phyloP scores from a whole-genome alignment of 805 yeast species.

The Lipomyces yamadae region DNA sequence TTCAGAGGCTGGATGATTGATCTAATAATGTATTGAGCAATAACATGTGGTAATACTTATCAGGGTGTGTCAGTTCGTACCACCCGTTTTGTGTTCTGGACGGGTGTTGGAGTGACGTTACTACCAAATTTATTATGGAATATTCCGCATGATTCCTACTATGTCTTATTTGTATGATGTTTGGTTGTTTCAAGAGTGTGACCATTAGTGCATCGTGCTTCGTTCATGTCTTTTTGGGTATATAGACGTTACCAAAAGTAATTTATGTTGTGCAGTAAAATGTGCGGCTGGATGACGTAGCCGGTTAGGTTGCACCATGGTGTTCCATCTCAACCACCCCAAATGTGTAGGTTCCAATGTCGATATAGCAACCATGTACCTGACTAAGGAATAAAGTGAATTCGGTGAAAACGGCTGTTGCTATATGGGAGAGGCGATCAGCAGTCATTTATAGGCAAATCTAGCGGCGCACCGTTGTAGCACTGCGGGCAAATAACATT shows the following conservation, averaged over 20 bases:
- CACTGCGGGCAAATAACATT: neutral
- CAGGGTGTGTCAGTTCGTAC: too few species aligned
- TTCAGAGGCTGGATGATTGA: conserved; percentile 21
- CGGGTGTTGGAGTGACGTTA: neutral
- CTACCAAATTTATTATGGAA: neutral
- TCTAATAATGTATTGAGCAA: neutral
- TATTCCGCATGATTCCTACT: neutral
- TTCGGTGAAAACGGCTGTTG: too few species aligned
- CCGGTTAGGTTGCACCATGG: too few species aligned
- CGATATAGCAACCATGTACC: too few species aligned
- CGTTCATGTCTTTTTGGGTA: neutral
- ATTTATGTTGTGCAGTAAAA: neutral
- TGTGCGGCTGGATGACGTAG: too few species aligned
- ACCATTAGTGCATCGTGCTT: neutral
- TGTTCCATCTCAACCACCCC: too few species aligned
- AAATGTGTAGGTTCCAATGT: too few species aligned
- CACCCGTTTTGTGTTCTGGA: neutral
- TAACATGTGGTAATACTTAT: too few species aligned
- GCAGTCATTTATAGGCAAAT: neutral
- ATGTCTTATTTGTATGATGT: neutral
- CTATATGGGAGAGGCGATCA: too few species aligned
- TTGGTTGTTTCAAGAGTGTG: neutral
- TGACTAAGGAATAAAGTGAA: too few species aligned
- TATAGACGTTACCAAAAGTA: neutral
- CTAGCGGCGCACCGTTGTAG: neutral